Base-by-base conservation (phyloP, 2,329 filamentous ascomycete genomes). In the Escovopsis weberi region DNA sequence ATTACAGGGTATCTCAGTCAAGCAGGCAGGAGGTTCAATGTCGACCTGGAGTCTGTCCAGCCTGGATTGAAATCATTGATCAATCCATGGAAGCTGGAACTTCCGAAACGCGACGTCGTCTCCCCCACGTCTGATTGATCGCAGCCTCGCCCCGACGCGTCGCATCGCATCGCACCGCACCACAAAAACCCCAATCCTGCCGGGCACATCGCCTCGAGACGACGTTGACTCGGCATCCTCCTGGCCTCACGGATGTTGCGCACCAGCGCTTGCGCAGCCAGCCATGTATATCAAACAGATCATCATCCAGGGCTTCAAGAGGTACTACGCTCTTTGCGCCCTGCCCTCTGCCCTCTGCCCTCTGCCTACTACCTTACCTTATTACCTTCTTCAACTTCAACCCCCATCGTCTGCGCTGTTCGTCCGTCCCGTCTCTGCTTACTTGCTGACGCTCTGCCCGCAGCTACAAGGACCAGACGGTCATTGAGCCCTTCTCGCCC, bases 221-320 rank as follows among this genome's bases (percentile, higher is more conserved):
- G 39, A 43, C 47, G 45, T 45, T 45, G 50, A 52, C 48, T 46
- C 48, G 53, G 55, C 50, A 50, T 47, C 47, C 48, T 45, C 43
- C 45, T 48, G 45, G 48, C 45, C 41, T 37, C 43, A 52, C 54
- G 48, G 51, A 62, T 62, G 59, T 57, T 53, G 61, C 61, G 61
- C 60, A 51, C 48, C 48, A 56, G 61, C 59, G 59, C 58, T 55
- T 50, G 57, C 58, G 55, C 53, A 56, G 52, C 52, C 56, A 62
- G 70, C 55, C 59, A 94, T 95, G 88, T 91, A 93, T 70, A 95
- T 98, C 75, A 98, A 98, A 66, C 91, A 98, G 70, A 95, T 96
- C 63, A 96, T 95, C 64, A 96, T 98, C 60, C 91, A 98, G 65
- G 91, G 91, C 78, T 98, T 98, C 69, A 98, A 98, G 69, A 95